Evolutionary conservation across 1,284 basidiomycete genomes (phyloP).

Genomic region (Ganoderma leucocontextum): DNA sequence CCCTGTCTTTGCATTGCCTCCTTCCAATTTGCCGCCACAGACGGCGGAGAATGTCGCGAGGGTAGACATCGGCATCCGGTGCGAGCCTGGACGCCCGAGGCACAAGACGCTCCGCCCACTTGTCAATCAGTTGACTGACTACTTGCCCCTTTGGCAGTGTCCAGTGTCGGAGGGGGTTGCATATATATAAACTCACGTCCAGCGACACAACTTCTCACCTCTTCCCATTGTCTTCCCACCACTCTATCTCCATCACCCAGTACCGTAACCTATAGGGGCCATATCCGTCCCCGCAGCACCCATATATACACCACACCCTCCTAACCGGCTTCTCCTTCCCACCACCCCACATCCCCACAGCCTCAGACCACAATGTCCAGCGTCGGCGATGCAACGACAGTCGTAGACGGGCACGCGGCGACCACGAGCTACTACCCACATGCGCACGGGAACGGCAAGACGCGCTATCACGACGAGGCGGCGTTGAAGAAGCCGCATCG

Average conservation of each 20-base stretch:
- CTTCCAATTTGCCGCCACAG: neutral
- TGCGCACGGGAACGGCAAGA: slow-evolving; percentile 17
- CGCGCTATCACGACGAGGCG: slow-evolving; percentile 18
- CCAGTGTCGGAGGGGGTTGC: neutral
- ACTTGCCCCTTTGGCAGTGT: neutral
- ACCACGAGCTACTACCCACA: slow-evolving; percentile 10
- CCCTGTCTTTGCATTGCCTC: no score
- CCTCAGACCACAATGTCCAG: slow-evolving; percentile 23
- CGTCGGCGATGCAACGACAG: slow-evolving; percentile 34
- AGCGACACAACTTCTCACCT: neutral
- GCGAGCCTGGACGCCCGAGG: no score
- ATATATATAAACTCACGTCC: neutral
- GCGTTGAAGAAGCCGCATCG: slow-evolving; percentile 17
- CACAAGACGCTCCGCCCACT: neutral
- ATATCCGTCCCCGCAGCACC: neutral
- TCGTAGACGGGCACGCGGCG: slow-evolving; percentile 32
- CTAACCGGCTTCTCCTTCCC: slow-evolving; percentile 5
- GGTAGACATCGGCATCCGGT: neutral
- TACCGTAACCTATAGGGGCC: neutral
- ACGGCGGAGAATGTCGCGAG: neutral
- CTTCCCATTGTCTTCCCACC: neutral
- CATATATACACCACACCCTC: slow-evolving; percentile 6
- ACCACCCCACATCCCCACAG: neutral
- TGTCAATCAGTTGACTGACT: neutral
- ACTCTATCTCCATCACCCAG: neutral